Evolutionary conservation across 1,284 basidiomycete species (phyloP).

Genomic region (Malassezia caprae): DNA sequence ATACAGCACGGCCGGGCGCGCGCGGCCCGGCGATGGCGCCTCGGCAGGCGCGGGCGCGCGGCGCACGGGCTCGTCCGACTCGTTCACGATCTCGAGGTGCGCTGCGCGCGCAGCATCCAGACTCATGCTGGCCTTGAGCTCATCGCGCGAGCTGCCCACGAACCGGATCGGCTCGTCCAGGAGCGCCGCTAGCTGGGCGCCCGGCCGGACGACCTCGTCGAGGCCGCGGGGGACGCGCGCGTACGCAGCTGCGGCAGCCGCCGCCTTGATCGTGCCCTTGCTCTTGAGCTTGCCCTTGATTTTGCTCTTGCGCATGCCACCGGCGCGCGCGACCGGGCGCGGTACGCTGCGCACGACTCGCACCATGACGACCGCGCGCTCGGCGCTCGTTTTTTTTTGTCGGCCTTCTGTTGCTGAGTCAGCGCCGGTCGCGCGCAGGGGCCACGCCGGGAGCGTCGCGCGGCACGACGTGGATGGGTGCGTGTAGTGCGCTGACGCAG

Average conservation of each 20-base stretch:
- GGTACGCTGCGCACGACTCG: not conserved
- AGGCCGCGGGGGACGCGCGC: not conserved
- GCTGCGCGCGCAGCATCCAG: slow-evolving; percentile 16
- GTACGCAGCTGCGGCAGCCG: not conserved
- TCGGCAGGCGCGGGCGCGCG: not conserved
- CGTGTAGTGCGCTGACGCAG: slow-evolving; percentile 1
- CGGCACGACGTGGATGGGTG: slow-evolving; percentile 7
- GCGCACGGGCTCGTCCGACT: not conserved
- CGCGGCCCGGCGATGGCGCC: not conserved
- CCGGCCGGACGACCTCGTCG: slow-evolving; percentile 10
- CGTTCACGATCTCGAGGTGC: slow-evolving; percentile 13
- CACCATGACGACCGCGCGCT: not conserved
- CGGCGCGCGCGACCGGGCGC: not conserved
- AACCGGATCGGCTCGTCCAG: slow-evolving; percentile 17
- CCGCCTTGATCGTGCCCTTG: not conserved
- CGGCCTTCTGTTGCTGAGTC: not conserved
- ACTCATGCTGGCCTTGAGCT: slow-evolving; percentile 14
- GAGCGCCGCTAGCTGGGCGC: slow-evolving; percentile 5
- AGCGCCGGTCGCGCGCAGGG: not conserved
- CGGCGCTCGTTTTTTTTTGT: not conserved
- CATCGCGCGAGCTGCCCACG: slow-evolving; percentile 14
- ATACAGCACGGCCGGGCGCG: not conserved
- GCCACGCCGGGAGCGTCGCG: not conserved
- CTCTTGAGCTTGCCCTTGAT: not conserved
- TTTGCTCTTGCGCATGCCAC: not conserved